A percentile compares a stretch with the other conserved stretches of the same genome.
These are phyloP conservation scores for Kurtzmaniella cleridarum DNA, from an alignment of 805 yeast species.

Conservation along the genomic window DNA sequence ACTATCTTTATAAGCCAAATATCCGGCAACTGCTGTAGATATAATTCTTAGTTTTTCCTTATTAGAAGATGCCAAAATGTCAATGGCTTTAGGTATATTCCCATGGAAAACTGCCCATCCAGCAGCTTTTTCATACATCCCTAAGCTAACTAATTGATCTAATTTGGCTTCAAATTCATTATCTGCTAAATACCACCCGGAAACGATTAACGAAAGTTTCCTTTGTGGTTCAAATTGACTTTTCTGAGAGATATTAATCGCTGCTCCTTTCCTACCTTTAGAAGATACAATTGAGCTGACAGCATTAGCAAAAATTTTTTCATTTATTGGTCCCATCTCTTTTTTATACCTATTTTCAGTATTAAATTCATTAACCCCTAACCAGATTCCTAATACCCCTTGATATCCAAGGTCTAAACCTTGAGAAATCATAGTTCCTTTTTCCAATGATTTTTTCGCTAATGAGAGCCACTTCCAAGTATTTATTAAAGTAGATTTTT, in stretches of 20 bases:
- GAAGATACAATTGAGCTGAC: constrained; percentile 46
- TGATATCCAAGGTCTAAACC: constrained; percentile 77
- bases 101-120: constrained; percentile 98
- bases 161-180: constrained; percentile 71
- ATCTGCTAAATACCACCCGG: constrained; percentile 85
- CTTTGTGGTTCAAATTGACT: constrained; percentile 60
- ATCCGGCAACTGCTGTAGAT: constrained; percentile 93
- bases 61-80: constrained; percentile 68
- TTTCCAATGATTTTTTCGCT: constrained; percentile 58
- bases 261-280: constrained; percentile 45
- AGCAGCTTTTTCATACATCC: constrained; percentile 83
- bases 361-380: constrained; percentile 49
- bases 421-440: constrained; percentile 62
- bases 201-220: constrained; percentile 70
- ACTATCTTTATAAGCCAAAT: constrained; percentile 58
- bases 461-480: constrained; percentile 91
- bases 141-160: constrained; percentile 47
- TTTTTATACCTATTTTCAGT: constrained; percentile 43
- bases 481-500: constrained; percentile 51
- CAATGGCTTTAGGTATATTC: constrained; percentile 74
- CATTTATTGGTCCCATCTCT: constrained; percentile 19
- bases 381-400: constrained; percentile 91
- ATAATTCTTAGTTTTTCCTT: constrained; percentile 68
- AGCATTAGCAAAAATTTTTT: constrained; percentile 42
- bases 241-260: constrained; percentile 38